phyloP scores from a whole-genome alignment of 1,139 yeast genomes.

The Lodderomyces metapsilosis region DNA sequence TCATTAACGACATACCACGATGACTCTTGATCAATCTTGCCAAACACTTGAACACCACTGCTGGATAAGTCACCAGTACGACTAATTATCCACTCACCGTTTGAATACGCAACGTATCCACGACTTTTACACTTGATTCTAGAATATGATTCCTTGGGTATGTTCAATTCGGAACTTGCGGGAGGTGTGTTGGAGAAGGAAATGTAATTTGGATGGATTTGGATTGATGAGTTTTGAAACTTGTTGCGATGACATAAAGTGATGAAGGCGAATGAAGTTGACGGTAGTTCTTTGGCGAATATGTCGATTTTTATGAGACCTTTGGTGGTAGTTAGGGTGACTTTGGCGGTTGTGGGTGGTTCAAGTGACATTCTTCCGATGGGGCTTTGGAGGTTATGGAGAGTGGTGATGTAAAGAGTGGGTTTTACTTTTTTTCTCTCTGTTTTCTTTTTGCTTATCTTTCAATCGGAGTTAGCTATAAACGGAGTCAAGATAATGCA shows the following conservation, averaged over 20 bases:
- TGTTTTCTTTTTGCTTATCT: background rate
- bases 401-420: background rate
- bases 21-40: conserved; percentile 58
- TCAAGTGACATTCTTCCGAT: conserved; percentile 38
- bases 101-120: conserved; percentile 44
- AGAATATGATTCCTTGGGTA: conserved; percentile 51
- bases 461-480: too few species aligned
- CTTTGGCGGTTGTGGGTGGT: conserved; percentile 63
- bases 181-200: conserved; percentile 39
- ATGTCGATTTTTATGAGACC: conserved; percentile 62
- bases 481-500: too few species aligned
- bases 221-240: background rate
- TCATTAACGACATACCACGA: conserved; percentile 53
- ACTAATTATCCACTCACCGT: conserved; percentile 9
- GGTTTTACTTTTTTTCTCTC: background rate
- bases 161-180: too few species aligned
- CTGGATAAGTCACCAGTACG: conserved; percentile 1
- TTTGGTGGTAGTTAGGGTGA: conserved; percentile 53
- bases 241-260: conserved; percentile 11
- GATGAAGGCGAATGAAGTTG: conserved; percentile 47
- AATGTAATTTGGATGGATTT: conserved; percentile 18
- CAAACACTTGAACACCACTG: conserved; percentile 48
- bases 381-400: too few species aligned
- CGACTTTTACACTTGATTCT: conserved; percentile 45
- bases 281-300: conserved; percentile 73